Evolutionary conservation across 225 moss, liverwort and hornwort species (phyloP).

Genomic region (Pleurozium schreberi): DNA sequence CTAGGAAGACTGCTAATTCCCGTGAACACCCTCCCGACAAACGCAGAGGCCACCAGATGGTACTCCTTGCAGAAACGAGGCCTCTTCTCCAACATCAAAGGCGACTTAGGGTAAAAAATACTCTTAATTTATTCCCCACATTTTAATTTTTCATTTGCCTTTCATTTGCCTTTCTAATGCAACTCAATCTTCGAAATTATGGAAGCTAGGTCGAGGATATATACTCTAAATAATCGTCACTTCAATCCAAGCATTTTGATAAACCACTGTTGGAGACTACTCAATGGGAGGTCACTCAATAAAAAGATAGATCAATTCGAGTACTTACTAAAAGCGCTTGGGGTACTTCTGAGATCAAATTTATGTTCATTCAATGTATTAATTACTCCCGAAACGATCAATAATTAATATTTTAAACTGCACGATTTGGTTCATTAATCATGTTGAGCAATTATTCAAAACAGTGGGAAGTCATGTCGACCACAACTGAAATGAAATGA

Average conservation of each 20-base stretch:
- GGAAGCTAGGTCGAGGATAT: not conserved
- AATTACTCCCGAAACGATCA: not conserved
- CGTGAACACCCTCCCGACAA: not conserved
- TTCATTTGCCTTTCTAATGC: not conserved
- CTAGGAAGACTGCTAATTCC: constrained; percentile 52
- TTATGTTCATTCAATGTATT: not conserved
- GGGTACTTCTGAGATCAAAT: not conserved
- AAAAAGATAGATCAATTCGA: not conserved
- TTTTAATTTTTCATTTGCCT: not conserved
- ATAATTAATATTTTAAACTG: not conserved
- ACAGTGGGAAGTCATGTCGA: not conserved
- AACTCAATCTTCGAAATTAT: not conserved
- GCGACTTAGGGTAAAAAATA: constrained; percentile 54
- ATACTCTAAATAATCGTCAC: not conserved
- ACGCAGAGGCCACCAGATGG: constrained; percentile 34
- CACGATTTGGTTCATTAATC: not conserved
- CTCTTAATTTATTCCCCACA: not conserved
- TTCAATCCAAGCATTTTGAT: not conserved
- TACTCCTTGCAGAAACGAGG: constrained; percentile 67
- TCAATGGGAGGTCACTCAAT: not conserved
- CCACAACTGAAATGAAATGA: not conserved
- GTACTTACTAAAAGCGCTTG: not conserved
- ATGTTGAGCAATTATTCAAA: not conserved
- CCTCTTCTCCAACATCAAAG: constrained; percentile 73
- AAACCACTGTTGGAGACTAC: too few species aligned